Base-by-base conservation (phyloP, 768 basidiomycete genomes). In the Amanita rubescens region DNA sequence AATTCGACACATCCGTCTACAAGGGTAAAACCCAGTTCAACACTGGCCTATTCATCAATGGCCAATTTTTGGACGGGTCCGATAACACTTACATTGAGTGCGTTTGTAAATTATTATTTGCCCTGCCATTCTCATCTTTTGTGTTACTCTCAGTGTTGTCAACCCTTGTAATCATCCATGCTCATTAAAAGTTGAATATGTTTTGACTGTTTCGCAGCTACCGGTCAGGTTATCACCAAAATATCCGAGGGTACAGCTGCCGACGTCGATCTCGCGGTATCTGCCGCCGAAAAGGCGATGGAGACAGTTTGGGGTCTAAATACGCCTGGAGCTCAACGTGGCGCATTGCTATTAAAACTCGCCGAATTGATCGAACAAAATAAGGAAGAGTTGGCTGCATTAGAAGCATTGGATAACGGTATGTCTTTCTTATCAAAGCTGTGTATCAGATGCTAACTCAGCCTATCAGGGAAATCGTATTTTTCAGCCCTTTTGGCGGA, bases 231-330 rank as follows among this genome's bases (percentile, higher is more conserved):
- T 43, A 75, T 84, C 62, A 80, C 80, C 0, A 54, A 71, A 38
- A 68, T 90, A 55, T 67, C 79, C 0, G 81, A 79, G 62, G 90
- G 76, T 27, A 80, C 80, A 2, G 55, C 74, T 11, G 75, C 80
- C 57, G 92, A 94, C 62, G 81, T 94, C 56, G 86, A 94, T 66
- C 60, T 65, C 38, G 90, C 91, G 0, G 90, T 91, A 53, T 67
- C 72, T 3, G 84, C 76, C 39, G 87, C 87, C 0, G 75, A 80
- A 54, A 15, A 68, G 64, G 69, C 71, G 2, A 68, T 59, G 59
- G 64, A 66, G 44, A 65, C 65, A 3, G 38, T 59, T 30, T 84
- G 84, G 81, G 81, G 81, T 73, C 9, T 84, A 8, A 58, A 61
- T 27, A 47, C 39, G 34, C 39, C 60, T 14, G 62, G 60, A 9